Evolutionary conservation across 331 rosid genomes (phyloP), one percentile per base, ranked within the genome.

Genomic region (Spiraea crenata): DNA sequence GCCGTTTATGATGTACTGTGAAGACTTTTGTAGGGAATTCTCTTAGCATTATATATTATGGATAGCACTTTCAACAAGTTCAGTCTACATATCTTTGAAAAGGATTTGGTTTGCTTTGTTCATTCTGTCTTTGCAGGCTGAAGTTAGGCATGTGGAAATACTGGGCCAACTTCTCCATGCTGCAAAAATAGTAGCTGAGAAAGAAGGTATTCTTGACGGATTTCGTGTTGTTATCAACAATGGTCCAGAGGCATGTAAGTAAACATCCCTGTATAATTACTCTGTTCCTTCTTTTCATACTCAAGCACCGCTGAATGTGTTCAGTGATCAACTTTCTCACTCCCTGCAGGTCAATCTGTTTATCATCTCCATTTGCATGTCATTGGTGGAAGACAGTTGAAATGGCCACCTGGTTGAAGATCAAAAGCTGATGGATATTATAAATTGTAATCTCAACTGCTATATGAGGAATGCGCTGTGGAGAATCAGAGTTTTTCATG

Each of bases 281-380:
- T 63, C 69, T 68, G 38, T 16, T n/a, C 39, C 35, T 5, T 19
- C 8, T 51, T 19, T 25, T 39, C 61, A 11, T 49, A 2, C 35
- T 39, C 63, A n/a, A 50, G 47, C 13, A 50, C 65, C 39, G 40
- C 48, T n/a, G 9, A 44, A 34, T 55, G 14, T n/a, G 0, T 47
- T 47, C 51, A 44, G n/a, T 45, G 54, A 55, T 51, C 51, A 48
- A 13, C 39, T 34, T 59, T 68, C 63, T 76, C 47, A 9, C 73
- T 63, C 72, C 69, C 67, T 73, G 45, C 76, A 91, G 96, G 92
- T 75, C 97, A 91, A 87, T 89, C 93, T 63, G 97, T 91, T 49
- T 89, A 89, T 78, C 97, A 87, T 85, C 86, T 91, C 67, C 97
- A 91, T 87, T 81, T 91, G 90, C 97, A 91, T 76, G 90, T 91